Evolutionary conservation across 202 grass and related monocot species (phyloP).

Genomic region (Dendrocalamus latiflorus): DNA sequence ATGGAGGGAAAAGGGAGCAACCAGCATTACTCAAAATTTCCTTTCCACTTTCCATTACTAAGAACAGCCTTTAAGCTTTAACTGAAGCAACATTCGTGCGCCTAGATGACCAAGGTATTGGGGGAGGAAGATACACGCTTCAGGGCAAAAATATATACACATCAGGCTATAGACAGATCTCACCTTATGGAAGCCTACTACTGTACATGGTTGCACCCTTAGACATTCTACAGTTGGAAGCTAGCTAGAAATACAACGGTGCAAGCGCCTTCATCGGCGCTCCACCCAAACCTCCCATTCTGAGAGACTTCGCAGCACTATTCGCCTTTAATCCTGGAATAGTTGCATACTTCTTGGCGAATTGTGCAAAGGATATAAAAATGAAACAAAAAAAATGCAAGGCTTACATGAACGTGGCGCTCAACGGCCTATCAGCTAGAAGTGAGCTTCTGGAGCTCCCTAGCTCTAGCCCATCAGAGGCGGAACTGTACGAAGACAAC

Average conservation of each 20-base stretch:
- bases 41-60: conserved; percentile 32
- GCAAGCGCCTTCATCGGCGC: conserved; percentile 32
- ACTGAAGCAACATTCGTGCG: neutral
- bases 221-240: too few relatives aligned
- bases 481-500: conserved; percentile 46
- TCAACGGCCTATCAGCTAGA: conserved; percentile 46
- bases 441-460: conserved; percentile 43
- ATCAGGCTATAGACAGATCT: too few relatives aligned
- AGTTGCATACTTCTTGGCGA: conserved; percentile 9
- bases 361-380: conserved; percentile 8
- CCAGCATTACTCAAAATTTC: conserved; percentile 41
- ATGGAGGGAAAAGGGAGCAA: conserved; percentile 35
- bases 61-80: neutral
- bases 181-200: too few relatives aligned
- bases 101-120: conserved; percentile 10
- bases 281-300: neutral
- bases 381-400: neutral
- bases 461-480: conserved; percentile 38
- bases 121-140: conserved; percentile 1
- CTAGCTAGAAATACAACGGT: conserved; percentile 35
- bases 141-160: conserved; percentile 47
- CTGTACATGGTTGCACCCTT: too few relatives aligned
- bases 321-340: conserved; percentile 51
- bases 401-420: conserved; percentile 56
- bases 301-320: conserved; percentile 12